phyloP scores from a whole-genome alignment of 2,329 filamentous ascomycete species.

The Aspergillus sp. region DNA sequence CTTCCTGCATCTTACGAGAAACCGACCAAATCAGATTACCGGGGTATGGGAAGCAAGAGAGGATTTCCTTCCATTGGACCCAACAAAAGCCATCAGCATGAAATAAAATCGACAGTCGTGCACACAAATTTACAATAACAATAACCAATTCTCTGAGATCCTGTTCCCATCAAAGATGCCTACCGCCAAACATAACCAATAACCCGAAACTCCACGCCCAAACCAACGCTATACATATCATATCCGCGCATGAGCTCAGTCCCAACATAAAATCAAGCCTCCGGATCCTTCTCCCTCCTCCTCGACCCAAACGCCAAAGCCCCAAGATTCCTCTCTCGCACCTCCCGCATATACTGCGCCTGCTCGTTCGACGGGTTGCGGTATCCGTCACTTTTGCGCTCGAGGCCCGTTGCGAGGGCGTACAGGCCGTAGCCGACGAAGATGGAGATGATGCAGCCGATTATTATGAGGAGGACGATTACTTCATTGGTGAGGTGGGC shows the following conservation, averaged over 20 bases:
- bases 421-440: constrained; percentile 24
- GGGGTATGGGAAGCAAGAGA: neutral
- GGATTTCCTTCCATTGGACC: neutral
- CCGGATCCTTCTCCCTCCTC: neutral
- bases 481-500: neutral
- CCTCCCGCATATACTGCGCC: constrained; percentile 22
- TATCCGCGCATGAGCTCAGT: no score
- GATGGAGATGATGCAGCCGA: constrained; percentile 19
- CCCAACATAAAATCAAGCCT: no score
- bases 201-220: no score
- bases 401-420: constrained; percentile 8
- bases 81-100: no score
- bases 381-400: constrained; percentile 3
- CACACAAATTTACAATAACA: no score
- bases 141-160: no score
- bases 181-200: no score
- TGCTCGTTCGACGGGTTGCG: constrained; percentile 18
- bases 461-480: constrained; percentile 10
- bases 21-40: neutral
- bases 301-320: constrained; percentile 13
- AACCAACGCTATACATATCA: no score
- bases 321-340: constrained; percentile 18
- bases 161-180: no score
- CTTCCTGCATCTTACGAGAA: neutral
- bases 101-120: no score